Evolutionary conservation across 2,329 filamentous ascomycete species (phyloP), one percentile per base, ranked within the genome.

Genomic region (Trichoderma sp.): DNA sequence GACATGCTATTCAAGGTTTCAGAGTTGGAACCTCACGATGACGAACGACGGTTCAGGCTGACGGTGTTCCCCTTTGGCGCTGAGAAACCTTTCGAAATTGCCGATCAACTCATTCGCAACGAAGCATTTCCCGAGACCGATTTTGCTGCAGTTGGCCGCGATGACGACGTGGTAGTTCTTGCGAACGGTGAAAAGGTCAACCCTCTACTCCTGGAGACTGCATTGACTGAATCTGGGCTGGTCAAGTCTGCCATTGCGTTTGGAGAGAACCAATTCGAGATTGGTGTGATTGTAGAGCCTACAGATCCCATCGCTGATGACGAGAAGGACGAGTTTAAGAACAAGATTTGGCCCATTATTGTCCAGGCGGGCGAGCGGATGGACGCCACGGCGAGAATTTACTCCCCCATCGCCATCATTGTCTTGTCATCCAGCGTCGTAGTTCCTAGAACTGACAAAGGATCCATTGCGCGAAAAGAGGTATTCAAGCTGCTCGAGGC

Each of bases 31-130:
- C 24, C 39, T 1, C 2, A 30, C 16, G 14, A 37, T 2, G 34
- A 30, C 28, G 32, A 37, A 24, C 34, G 24, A 14, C 13, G 39
- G 5, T 78, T 73, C 66, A 75, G 73, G 55, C 69, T 79, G 5
- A 71, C 74, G 5, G 75, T 73, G 0, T 72, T 70, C 46, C 77
- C 77, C 2, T 75, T 76, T 37, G 78, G 75, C 2, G 76, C 72
- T 66, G 61, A 68, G 0, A 69, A 73, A 7, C 68, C 71, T 2
- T 78, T 79, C 56, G 75, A 76, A 58, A 74, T 80, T 30, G 75
- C 78, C 34, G 79, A 80, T 63, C 68, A 76, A 52, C 69, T 81
- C 1, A 72, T 75, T n/a, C 70, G 70, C 7, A 77, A 75, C n/a
- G 75, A 76, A 2, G 49, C 69, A n/a, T 70, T 68, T 16, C 72